Conservation (phyloP, 345 rosid genomes). For the Noccaea bulbosa region DNA sequence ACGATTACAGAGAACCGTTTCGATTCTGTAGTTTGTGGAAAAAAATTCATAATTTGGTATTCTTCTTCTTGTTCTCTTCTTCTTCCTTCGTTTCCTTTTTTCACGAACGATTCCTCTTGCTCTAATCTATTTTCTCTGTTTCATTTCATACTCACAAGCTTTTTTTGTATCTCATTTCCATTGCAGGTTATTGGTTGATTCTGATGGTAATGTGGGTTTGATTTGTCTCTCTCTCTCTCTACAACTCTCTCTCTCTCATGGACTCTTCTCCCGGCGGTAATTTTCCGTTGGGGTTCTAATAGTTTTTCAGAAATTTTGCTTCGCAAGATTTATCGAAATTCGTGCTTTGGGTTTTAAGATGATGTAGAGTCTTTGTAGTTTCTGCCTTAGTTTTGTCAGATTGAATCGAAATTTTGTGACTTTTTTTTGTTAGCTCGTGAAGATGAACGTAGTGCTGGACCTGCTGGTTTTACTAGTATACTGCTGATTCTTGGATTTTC, state of each 20-base stretch:
- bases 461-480: background rate
- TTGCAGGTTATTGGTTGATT: conserved; percentile 5
- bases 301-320: background rate
- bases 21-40: conserved; percentile 5
- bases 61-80: background rate
- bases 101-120: background rate
- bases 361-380: background rate
- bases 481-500: background rate
- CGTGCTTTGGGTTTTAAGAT: background rate
- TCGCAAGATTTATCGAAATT: background rate
- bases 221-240: background rate
- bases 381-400: conserved; percentile 8
- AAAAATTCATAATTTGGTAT: background rate
- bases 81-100: background rate
- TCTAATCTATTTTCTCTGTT: conserved; percentile 7
- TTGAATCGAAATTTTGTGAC: background rate
- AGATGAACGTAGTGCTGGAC: background rate
- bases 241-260: background rate
- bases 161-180: background rate
- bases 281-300: background rate
- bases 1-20: conserved; percentile 4
- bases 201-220: background rate
- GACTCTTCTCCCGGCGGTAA: conserved; percentile 26
- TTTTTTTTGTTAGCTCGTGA: background rate
- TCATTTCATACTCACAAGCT: background rate